These are phyloP conservation scores for Acacia acuminata DNA, from an alignment of 306 rosid species.

Conservation along the genomic window DNA sequence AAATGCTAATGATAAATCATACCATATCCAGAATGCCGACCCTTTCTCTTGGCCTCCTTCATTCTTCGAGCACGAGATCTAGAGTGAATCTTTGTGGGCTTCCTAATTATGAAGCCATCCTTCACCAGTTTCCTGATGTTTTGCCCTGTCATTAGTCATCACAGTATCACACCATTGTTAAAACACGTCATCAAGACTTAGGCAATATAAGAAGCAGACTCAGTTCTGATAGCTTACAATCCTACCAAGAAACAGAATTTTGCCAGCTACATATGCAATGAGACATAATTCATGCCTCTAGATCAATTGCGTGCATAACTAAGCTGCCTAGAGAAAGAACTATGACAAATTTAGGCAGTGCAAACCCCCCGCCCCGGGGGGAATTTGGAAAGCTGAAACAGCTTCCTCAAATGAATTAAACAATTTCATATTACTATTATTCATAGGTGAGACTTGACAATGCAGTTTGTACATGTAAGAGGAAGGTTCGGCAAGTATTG, in stretches of 20 bases:
- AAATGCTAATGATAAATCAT: not conserved
- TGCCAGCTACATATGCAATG: not conserved
- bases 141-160: conserved; percentile 31
- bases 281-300: not conserved
- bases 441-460: not conserved
- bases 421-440: not conserved
- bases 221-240: not conserved
- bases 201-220: not conserved
- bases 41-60: conserved; percentile 56
- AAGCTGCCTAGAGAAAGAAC: not conserved
- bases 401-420: not conserved
- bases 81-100: conserved; percentile 54
- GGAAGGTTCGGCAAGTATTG: not conserved
- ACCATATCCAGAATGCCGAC: conserved; percentile 53
- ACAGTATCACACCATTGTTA: not conserved
- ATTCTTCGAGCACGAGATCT: conserved; percentile 48
- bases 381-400: not conserved
- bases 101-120: conserved; percentile 49
- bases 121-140: conserved; percentile 47
- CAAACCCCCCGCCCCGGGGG: not conserved
- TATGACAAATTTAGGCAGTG: not conserved
- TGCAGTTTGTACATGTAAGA: not conserved
- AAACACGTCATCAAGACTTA: not conserved
- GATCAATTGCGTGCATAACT: not conserved
- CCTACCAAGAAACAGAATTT: not conserved